Conservation (phyloP, 2,329 filamentous ascomycete species). For the Aspergillus niger region DNA sequence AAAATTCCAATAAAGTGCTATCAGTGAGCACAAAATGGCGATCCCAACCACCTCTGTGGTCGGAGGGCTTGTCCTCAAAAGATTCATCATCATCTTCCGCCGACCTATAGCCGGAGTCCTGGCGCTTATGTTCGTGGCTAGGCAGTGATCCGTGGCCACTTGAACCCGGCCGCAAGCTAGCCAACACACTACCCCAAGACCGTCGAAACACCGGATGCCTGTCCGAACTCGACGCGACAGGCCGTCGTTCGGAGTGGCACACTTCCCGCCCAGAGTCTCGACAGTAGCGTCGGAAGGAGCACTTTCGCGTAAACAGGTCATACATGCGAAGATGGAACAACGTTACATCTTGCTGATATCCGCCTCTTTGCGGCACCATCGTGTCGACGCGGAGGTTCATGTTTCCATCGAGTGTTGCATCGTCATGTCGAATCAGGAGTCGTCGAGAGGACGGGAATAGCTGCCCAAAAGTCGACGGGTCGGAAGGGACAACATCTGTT, state of each 20-base stretch:
- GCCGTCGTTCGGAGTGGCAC: slow-evolving; percentile 72
- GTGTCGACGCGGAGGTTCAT: slow-evolving; percentile 95
- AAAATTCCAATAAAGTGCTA: slow-evolving; percentile 87
- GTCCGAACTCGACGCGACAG: slow-evolving; percentile 57
- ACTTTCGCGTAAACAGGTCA: slow-evolving; percentile 80
- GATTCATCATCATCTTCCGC: slow-evolving; percentile 46
- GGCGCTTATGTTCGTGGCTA: slow-evolving; percentile 50
- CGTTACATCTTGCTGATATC: slow-evolving; percentile 65
- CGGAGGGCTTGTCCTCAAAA: slow-evolving; percentile 20
- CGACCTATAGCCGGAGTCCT: slow-evolving; percentile 61
- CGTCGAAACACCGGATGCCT: slow-evolving; percentile 56
- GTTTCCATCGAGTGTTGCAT: slow-evolving; percentile 86
- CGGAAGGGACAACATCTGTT: slow-evolving; percentile 71
- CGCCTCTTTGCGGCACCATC: slow-evolving; percentile 60
- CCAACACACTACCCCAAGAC: slow-evolving; percentile 63
- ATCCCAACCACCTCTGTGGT: slow-evolving; percentile 15
- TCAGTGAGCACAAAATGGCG: slow-evolving; percentile 62
- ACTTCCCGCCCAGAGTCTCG: slow-evolving; percentile 91
- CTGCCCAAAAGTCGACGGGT: slow-evolving; percentile 76
- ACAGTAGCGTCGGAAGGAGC: slow-evolving; percentile 88
- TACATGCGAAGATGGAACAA: slow-evolving; percentile 96
- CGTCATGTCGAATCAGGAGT: slow-evolving; percentile 83
- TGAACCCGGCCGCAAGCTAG: slow-evolving; percentile 58
- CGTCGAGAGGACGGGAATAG: slow-evolving; percentile 84
- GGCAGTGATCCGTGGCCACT: slow-evolving; percentile 50